Evolutionary conservation across 208 protist genomes (phyloP).

Genomic region (Angomonas ambiguus): DNA sequence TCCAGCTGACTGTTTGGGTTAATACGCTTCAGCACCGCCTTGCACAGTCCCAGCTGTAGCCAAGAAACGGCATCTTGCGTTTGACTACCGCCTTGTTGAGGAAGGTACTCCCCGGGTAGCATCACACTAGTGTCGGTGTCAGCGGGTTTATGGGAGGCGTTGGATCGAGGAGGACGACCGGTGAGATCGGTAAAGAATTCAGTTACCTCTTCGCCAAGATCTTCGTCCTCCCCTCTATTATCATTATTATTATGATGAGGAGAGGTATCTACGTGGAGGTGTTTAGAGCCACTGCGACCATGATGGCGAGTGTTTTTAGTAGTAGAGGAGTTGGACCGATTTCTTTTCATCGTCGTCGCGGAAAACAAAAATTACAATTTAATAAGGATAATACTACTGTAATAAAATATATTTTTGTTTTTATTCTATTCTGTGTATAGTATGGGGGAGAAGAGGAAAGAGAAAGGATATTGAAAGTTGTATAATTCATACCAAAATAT

Average conservation of each 20-base stretch:
- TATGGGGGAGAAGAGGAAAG: too few relatives aligned
- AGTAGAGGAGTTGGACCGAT: too few relatives aligned
- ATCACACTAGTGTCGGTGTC: slow-evolving; percentile 14
- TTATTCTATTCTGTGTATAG: too few relatives aligned
- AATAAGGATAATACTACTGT: too few relatives aligned
- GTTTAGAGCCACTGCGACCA: not conserved
- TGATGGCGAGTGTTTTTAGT: too few relatives aligned
- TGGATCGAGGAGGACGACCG: slow-evolving; percentile 15
- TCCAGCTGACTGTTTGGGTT: not conserved
- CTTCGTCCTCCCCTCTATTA: not conserved
- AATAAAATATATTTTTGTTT: too few relatives aligned
- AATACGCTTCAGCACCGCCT: slow-evolving; percentile 78
- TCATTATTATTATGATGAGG: not conserved
- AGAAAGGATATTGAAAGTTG: too few relatives aligned
- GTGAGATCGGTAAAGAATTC: slow-evolving; percentile 66
- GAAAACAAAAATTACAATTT: too few relatives aligned
- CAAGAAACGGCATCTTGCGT: slow-evolving; percentile 82
- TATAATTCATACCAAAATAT: too few relatives aligned
- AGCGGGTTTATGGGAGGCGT: not conserved
- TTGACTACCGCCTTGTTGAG: slow-evolving; percentile 39
- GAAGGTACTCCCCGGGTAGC: slow-evolving; percentile 14
- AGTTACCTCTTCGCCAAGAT: not conserved
- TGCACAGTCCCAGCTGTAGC: slow-evolving; percentile 88
- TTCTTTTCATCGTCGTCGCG: too few relatives aligned
- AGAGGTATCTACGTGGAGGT: not conserved